phyloP scores from a whole-genome alignment of 2,329 filamentous ascomycete genomes.

The Aureobasidium sp. region DNA sequence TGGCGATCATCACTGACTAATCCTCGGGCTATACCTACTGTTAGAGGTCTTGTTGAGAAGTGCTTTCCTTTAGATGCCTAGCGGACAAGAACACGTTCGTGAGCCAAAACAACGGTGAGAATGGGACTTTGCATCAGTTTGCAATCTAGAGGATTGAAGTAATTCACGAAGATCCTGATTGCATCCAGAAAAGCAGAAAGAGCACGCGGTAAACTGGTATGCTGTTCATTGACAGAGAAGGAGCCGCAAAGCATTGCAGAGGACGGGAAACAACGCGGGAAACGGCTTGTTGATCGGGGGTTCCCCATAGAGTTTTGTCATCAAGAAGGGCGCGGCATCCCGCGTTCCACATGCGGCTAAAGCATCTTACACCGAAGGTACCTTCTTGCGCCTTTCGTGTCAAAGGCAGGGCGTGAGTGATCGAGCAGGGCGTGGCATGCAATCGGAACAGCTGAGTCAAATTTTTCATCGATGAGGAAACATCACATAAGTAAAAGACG shows the following conservation, averaged over 20 bases:
- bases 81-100: neutral
- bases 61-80: conserved; percentile 1
- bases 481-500: neutral
- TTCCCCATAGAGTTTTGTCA: neutral
- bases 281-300: neutral
- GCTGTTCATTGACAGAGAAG: neutral
- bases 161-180: neutral
- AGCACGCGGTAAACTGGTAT: neutral
- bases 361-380: neutral
- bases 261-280: neutral
- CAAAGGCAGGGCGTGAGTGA: conserved; percentile 5
- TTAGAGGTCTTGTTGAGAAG: conserved; percentile 4
- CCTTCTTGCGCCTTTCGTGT: conserved; percentile 6
- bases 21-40: conserved; percentile 6
- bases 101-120: conserved; percentile 2
- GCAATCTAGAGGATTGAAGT: too few species aligned
- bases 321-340: neutral
- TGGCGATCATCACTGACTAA: neutral
- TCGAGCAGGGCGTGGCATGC: conserved; percentile 8
- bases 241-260: neutral
- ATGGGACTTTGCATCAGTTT: neutral
- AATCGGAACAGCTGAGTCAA: conserved; percentile 7
- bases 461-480: neutral
- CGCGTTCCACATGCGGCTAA: neutral
- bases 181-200: neutral